A percentile compares a stretch with the other conserved stretches of the same genome.
These are phyloP conservation scores for Rubia tinctorum DNA, from an alignment of 305 asterid genomes.

Conservation along the genomic window DNA sequence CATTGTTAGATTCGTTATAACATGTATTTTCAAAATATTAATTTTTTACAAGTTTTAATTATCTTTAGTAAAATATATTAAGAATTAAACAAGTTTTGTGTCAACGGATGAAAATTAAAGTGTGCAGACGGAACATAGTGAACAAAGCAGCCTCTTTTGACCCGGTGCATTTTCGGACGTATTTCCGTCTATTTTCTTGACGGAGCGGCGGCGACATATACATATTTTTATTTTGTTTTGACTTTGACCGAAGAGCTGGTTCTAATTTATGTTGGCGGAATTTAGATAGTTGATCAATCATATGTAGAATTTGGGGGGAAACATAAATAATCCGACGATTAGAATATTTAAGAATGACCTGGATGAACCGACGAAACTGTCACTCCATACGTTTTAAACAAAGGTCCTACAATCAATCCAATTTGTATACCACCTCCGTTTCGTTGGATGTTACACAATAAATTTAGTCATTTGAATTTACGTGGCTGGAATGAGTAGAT, in stretches of 20 bases:
- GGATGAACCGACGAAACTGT: not conserved
- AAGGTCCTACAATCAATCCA: too few species aligned
- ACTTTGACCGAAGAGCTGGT: conserved; percentile 9
- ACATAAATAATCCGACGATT: not conserved
- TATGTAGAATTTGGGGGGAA: not conserved
- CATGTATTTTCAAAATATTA: too few species aligned
- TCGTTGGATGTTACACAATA: too few species aligned
- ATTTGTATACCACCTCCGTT: too few species aligned
- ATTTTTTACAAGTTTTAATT: too few species aligned
- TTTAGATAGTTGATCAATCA: not conserved
- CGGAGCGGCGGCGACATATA: not conserved
- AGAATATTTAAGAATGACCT: not conserved
- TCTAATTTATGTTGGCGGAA: not conserved
- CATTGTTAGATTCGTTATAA: too few species aligned
- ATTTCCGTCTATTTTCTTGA: not conserved
- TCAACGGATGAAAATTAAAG: too few species aligned
- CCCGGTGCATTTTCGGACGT: not conserved
- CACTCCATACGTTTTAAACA: not conserved
- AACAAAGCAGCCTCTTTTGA: conserved; percentile 3
- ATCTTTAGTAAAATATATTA: too few species aligned
- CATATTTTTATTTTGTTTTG: not conserved
- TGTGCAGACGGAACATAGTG: too few species aligned
- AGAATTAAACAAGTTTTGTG: too few species aligned
- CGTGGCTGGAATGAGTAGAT: too few species aligned
- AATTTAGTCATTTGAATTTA: too few species aligned